Evolutionary conservation across 352 stramenopile species (phyloP), one percentile per base, ranked within the genome.

Genomic region (Halophytophthora polymorphica): DNA sequence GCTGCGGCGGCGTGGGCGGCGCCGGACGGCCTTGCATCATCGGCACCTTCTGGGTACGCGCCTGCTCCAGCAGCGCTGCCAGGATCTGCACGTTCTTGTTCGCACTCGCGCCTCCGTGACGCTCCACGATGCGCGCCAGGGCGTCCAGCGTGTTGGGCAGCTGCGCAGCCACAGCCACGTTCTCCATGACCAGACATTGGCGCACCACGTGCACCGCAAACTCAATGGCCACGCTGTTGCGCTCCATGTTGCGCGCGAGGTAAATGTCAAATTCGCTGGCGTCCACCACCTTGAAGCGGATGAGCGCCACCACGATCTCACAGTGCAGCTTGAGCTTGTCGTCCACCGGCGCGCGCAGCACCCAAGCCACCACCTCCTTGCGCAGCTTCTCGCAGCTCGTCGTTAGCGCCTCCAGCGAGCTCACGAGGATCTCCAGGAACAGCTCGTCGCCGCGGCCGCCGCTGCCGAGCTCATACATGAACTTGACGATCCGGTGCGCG

Each of bases 401-500:
- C 21, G 95, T 89, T 11, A 98, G 71, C 45, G 90, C 94, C 50
- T 98, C 93, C 35, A 99, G 77, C 10, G 97, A 88, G 35, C 81
- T 92, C 51, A 98, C 94, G 21, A 98, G 72, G 44, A 96, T 95
- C 71, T 99, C 96, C 17, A 98, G 64, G 17, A 97, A 88, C 15
- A 98, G 69, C 61, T 98, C 93, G 31, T 97, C 88, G 17, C 96
- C 83, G 42, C 80, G 82, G 8, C 82, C 80, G 14, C 82, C 82
- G 22, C 79, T 77, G 14, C 82, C 82, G 17, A 95, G 61, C 56
- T 99, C 95, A 53, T 98, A 99, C 58, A 99, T 89, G 45, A 94
- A 94, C 73, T 98, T 98, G 56, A 99, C 98, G 48, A 98, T 97
- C 19, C 81, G 84, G 60, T 99, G 95, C 1, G 90, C 92, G 59